Conservation (phyloP, 1,139 yeast genomes). For the Protomyces macrosporus region DNA sequence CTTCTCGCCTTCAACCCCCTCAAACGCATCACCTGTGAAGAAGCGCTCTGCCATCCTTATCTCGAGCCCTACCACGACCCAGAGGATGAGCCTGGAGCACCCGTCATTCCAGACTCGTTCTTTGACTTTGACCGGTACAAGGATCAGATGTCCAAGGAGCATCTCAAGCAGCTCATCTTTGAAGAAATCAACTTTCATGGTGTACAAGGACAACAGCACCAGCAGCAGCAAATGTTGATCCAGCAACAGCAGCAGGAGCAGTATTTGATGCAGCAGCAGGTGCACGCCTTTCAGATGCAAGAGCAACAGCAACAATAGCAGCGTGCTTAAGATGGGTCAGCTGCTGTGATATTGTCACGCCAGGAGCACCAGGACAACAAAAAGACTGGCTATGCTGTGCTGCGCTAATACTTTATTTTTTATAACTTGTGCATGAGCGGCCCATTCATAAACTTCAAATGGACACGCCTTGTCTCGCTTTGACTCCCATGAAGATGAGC, state of each 20-base stretch:
- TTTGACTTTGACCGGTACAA: slow-evolving; percentile 77
- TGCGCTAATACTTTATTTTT: not conserved
- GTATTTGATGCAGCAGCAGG: not conserved
- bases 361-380: not conserved
- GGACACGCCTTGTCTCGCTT: too few relatives aligned
- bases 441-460: too few relatives aligned
- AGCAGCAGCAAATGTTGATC: not conserved
- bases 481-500: not conserved
- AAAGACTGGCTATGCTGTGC: not conserved
- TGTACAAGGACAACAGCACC: slow-evolving; percentile 3
- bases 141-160: slow-evolving; percentile 62
- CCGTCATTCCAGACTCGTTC: slow-evolving; percentile 67
- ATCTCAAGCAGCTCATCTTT: slow-evolving; percentile 48
- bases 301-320: slow-evolving; percentile 3
- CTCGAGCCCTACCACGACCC: slow-evolving; percentile 73
- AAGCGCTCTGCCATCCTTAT: slow-evolving; percentile 80
- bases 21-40: slow-evolving; percentile 69
- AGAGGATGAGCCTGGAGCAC: slow-evolving; percentile 70
- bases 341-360: not conserved
- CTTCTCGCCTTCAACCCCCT: slow-evolving; percentile 76
- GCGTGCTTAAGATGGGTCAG: not conserved
- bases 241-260: slow-evolving; percentile 11
- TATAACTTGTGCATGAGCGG: too few relatives aligned
- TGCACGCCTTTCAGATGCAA: not conserved
- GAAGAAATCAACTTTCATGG: slow-evolving; percentile 26